Evolutionary conservation across 2,329 filamentous ascomycete genomes (phyloP).

Genomic region (Sarocladiaceae sp.): DNA sequence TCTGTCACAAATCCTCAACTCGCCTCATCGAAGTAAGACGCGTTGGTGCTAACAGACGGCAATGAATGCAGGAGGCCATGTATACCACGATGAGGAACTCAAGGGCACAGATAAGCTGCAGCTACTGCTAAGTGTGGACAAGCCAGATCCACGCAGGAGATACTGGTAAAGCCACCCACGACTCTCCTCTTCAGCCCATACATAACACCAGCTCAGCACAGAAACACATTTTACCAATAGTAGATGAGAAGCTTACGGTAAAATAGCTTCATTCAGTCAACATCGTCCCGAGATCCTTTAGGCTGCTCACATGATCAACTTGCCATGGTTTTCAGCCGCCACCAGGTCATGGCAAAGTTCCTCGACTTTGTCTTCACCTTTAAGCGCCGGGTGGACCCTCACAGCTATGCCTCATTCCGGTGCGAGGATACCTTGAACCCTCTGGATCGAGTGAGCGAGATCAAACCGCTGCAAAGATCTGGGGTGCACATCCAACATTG

Average conservation of each 20-base stretch:
- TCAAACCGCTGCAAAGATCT: not conserved
- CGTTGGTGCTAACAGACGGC: no score
- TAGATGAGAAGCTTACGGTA: not conserved
- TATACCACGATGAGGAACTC: not conserved
- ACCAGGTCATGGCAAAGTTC: constrained; percentile 5
- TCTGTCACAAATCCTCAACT: not conserved
- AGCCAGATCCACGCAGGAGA: not conserved
- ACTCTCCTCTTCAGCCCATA: not conserved
- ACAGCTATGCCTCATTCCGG: not conserved
- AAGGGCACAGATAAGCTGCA: not conserved
- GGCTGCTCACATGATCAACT: not conserved
- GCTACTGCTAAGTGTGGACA: not conserved
- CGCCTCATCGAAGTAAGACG: no score
- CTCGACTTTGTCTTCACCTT: constrained; percentile 7
- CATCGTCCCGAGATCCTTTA: not conserved
- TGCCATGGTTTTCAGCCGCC: not conserved
- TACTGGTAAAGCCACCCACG: constrained; percentile 4
- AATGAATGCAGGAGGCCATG: not conserved
- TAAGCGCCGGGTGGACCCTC: not conserved
- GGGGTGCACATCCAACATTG: constrained; percentile 1
- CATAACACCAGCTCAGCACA: not conserved
- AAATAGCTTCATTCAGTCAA: not conserved
- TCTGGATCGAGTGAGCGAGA: not conserved
- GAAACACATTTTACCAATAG: not conserved
- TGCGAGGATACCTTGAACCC: not conserved